phyloP scores from a whole-genome alignment of 495 filamentous ascomycete species.

The Aspergillus coremiiformis region DNA sequence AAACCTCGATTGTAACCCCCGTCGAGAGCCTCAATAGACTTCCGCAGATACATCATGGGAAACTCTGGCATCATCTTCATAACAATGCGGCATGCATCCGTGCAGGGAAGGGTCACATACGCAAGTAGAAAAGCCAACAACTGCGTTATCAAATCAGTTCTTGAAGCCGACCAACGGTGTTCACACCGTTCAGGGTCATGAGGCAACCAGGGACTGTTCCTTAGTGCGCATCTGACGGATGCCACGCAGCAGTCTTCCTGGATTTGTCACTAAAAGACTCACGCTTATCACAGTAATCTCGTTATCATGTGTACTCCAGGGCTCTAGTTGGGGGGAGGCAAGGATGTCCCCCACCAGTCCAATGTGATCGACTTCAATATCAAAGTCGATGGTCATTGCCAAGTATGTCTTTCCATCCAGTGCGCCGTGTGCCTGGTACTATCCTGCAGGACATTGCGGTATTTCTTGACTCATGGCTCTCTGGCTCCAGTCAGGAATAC shows the following conservation, averaged over 20 bases:
- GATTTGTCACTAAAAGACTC: conserved; percentile 9
- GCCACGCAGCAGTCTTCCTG: conserved; percentile 10
- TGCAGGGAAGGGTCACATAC: conserved; percentile 11
- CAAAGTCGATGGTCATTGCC: conserved; percentile 1
- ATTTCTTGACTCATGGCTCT: conserved; percentile 10
- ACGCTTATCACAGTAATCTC: conserved; percentile 1
- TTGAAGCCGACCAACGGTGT: conserved; percentile 23
- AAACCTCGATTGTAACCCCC: conserved; percentile 15
- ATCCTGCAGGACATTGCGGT: conserved; percentile 5
- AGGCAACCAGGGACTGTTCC: conserved; percentile 19
- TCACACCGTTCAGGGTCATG: conserved; percentile 15
- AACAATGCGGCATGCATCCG: conserved; percentile 5
- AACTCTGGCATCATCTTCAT: conserved; percentile 31
- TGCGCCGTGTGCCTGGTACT: conserved; percentile 9
- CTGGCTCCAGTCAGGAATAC: conserved; percentile 14
- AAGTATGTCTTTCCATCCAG: not conserved
- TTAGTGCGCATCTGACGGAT: conserved; percentile 22
- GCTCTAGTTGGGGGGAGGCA: conserved; percentile 2
- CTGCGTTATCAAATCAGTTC: conserved; percentile 22
- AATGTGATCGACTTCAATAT: conserved; percentile 14
- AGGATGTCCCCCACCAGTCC: conserved; percentile 3
- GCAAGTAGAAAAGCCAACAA: conserved; percentile 18
- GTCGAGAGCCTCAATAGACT: conserved; percentile 21
- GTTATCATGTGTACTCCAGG: conserved; percentile 12
- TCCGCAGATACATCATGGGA: conserved; percentile 22